phyloP scores from a whole-genome alignment of 2,329 filamentous ascomycete species.

The Colletotrichum abscissum region DNA sequence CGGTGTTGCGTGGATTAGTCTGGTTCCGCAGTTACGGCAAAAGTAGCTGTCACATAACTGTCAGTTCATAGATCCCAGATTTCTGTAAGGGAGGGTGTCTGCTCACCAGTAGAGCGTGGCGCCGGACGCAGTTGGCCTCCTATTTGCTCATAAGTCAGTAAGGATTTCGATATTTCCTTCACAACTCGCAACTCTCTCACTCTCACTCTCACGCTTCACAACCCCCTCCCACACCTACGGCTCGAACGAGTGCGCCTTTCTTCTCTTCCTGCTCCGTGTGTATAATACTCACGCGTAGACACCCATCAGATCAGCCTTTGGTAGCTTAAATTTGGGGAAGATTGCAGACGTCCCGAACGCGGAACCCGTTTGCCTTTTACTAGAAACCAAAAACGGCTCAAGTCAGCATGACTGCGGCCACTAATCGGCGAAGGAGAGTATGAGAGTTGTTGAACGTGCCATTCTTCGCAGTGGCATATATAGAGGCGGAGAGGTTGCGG shows the following conservation, averaged over 20 bases:
- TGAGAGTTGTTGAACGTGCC: slow-evolving; percentile 40
- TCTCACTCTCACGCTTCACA: background rate
- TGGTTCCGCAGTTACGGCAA: slow-evolving; percentile 73
- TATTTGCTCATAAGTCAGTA: slow-evolving; percentile 45
- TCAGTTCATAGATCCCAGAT: background rate
- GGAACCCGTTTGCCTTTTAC: slow-evolving; percentile 70
- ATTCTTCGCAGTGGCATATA: slow-evolving; percentile 78
- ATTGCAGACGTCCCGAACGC: slow-evolving; percentile 78
- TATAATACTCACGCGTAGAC: slow-evolving; percentile 63
- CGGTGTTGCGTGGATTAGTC: slow-evolving; percentile 71
- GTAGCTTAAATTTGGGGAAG: slow-evolving; percentile 73
- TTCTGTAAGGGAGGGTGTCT: too few species aligned
- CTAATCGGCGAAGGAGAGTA: too few species aligned
- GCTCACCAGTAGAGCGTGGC: slow-evolving; percentile 68
- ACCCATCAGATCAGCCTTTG: slow-evolving; percentile 58
- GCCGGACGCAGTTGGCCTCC: slow-evolving; percentile 67
- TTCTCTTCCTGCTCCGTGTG: too few species aligned
- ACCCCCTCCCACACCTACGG: background rate
- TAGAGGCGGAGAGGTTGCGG: slow-evolving; percentile 72
- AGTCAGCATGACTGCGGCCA: background rate
- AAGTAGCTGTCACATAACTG: slow-evolving; percentile 63
- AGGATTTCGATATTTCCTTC: background rate
- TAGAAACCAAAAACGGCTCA: background rate
- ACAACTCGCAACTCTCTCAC: background rate
- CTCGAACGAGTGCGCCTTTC: background rate